These are phyloP conservation scores for Mortierella sp. DNA, from an alignment of 371 early-diverging fungal genomes.

Conservation along the genomic window DNA sequence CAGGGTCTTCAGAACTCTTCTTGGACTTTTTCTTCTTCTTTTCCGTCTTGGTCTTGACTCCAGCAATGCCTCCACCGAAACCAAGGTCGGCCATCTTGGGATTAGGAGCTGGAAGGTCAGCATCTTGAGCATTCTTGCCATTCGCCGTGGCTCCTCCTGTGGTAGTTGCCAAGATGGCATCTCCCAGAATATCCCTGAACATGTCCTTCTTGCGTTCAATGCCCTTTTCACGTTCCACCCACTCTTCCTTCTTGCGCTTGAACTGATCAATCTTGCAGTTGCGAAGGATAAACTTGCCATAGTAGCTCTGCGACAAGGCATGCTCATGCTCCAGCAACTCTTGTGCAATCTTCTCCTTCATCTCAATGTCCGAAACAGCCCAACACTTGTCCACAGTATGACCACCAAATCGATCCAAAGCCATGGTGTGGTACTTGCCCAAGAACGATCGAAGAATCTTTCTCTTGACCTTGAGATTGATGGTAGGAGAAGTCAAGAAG, in stretches of 20 bases:
- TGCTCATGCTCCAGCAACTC: constrained; percentile 71
- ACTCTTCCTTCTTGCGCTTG: constrained; percentile 77
- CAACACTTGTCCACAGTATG: constrained; percentile 84
- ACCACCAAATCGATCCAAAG: constrained; percentile 81
- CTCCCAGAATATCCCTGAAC: constrained; percentile 80
- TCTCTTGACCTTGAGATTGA: constrained; percentile 71
- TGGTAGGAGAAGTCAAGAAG: constrained; percentile 65
- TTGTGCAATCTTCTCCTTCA: constrained; percentile 77
- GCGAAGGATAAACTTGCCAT: constrained; percentile 80
- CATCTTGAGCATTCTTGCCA: constrained; percentile 16
- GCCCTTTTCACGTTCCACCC: constrained; percentile 79
- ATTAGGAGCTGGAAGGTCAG: constrained; percentile 45
- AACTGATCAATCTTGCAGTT: constrained; percentile 83
- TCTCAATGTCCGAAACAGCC: constrained; percentile 78
- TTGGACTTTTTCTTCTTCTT: constrained; percentile 57
- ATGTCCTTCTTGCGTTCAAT: constrained; percentile 75
- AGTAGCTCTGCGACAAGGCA: constrained; percentile 67
- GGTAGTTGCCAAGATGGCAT: constrained; percentile 45
- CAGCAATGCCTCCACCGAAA: constrained; percentile 57
- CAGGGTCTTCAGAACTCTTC: constrained; percentile 52
- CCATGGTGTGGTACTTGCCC: constrained; percentile 67
- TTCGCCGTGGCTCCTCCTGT: too few species aligned
- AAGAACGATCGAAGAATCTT: constrained; percentile 69
- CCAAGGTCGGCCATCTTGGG: constrained; percentile 64
- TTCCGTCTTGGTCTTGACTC: constrained; percentile 48